Evolutionary conservation across 75 land plant species (phyloP).

Genomic region (Pinus albicaulis): DNA sequence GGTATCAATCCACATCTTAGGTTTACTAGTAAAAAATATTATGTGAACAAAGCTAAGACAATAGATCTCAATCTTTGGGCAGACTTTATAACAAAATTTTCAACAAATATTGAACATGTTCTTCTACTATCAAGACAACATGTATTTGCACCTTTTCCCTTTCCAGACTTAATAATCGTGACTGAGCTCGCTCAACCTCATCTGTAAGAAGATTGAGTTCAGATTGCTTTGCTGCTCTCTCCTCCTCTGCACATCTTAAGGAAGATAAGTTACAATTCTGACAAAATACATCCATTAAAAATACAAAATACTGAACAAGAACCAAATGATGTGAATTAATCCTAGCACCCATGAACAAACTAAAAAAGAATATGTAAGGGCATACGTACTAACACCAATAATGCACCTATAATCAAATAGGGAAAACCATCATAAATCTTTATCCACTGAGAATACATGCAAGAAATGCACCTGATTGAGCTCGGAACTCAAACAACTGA

Average conservation of each 20-base stretch:
- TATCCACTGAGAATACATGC: background rate
- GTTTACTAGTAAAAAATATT: background rate
- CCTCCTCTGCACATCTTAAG: constrained; percentile 67
- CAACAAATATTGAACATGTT: background rate
- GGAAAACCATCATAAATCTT: too few species aligned
- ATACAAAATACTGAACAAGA: too few species aligned
- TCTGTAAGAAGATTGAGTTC: constrained; percentile 91
- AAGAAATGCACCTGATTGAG: constrained; percentile 72
- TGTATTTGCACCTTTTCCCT: constrained; percentile 77
- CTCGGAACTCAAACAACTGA: constrained; percentile 91
- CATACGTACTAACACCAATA: background rate
- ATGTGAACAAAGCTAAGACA: background rate
- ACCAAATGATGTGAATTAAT: too few species aligned
- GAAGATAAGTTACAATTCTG: background rate
- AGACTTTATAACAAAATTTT: background rate
- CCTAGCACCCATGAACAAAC: too few species aligned
- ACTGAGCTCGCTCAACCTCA: constrained; percentile 96
- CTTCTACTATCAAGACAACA: background rate
- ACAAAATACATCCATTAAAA: too few species aligned
- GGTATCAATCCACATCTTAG: background rate
- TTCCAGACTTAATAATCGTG: constrained; percentile 81
- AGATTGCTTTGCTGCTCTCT: constrained; percentile 91
- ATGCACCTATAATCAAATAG: background rate
- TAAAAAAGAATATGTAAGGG: background rate
- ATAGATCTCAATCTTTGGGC: background rate